Evolutionary conservation across 2,329 filamentous ascomycete species (phyloP), one percentile per base, ranked within the genome.

Genomic region (Aureobasidium namibiae): DNA sequence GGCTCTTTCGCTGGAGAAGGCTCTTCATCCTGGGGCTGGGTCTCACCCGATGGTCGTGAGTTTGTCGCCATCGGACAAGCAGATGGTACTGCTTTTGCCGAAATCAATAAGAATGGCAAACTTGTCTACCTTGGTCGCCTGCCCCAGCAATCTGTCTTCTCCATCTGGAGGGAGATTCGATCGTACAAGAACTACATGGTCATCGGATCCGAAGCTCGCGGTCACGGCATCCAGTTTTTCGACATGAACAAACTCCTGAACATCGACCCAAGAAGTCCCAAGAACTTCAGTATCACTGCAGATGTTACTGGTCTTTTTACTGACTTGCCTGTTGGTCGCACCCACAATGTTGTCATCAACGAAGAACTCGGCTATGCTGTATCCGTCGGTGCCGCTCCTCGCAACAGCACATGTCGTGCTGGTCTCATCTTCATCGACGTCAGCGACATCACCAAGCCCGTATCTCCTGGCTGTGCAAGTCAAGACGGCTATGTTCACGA

Each of bases 161-260:
- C 76, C 29, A 71, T 74, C 38, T 82, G 80, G 80, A 74, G 79
- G 49, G 80, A 83, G 68, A 82, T 82, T 61, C 71, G 75, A 18
- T 71, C 67, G 3, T 74, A 74, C 62, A 74, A 70, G 63, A 60
- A 76, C 63, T 72, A 74, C 61, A 71, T 76, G 67, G 70, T 76
- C 61, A 76, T 78, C 53, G 75, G 75, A 53, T 59, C 65, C n/a
- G 76, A 79, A 63, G 77, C 79, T 34, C 64, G 67, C 44, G 68
- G 74, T 64, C 82, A 85, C 68, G 79, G 80, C 34, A 77, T 86
- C 48, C 83, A 85, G 69, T 77, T 85, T 38, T 86, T 86, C 65
- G 83, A 86, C 69, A 78, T 84, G 79, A 78, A 74, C 65, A 84
- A 78, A 72, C 72, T 82, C n/a, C 72, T 80, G 57, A 70, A 71